A percentile compares a stretch with the other conserved stretches of the same genome.
Conservation (phyloP, 768 basidiomycete species). For the Russula ochroleuca region DNA sequence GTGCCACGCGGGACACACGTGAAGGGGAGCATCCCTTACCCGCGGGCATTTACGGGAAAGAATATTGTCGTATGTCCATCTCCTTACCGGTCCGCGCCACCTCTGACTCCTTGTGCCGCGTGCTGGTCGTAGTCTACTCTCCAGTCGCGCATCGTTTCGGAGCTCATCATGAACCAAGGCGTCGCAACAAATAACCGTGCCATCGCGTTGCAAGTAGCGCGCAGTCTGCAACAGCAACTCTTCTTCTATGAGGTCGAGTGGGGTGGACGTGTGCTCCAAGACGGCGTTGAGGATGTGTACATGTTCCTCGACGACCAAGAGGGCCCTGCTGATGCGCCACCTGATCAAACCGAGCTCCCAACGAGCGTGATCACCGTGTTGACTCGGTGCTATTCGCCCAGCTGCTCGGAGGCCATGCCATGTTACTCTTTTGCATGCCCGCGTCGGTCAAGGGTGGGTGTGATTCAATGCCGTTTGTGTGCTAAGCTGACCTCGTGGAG, state of each 20-base stretch:
- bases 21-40: constrained; percentile 91
- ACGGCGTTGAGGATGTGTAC: constrained; percentile 90
- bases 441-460: constrained; percentile 46
- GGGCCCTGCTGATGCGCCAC: constrained; percentile 53
- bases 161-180: constrained; percentile 71
- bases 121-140: constrained; percentile 68
- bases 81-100: background rate
- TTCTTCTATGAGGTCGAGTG: constrained; percentile 98
- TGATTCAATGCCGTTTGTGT: background rate
- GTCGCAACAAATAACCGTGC: constrained; percentile 74
- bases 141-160: constrained; percentile 80
- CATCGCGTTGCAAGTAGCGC: constrained; percentile 81
- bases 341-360: constrained; percentile 69
- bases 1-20: constrained; percentile 84
- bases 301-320: constrained; percentile 85
- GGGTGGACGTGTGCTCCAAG: constrained; percentile 75
- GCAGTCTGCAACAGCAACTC: constrained; percentile 85
- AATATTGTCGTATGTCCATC: constrained; percentile 75
- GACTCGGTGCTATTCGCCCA: constrained; percentile 86
- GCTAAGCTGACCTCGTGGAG: background rate
- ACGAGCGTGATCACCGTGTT: constrained; percentile 88
- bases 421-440: constrained; percentile 87
- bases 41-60: constrained; percentile 87
- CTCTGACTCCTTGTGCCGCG: background rate
- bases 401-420: constrained; percentile 70